Conservation (phyloP, 2,329 filamentous ascomycete genomes). For the Thelonectria rubi region DNA sequence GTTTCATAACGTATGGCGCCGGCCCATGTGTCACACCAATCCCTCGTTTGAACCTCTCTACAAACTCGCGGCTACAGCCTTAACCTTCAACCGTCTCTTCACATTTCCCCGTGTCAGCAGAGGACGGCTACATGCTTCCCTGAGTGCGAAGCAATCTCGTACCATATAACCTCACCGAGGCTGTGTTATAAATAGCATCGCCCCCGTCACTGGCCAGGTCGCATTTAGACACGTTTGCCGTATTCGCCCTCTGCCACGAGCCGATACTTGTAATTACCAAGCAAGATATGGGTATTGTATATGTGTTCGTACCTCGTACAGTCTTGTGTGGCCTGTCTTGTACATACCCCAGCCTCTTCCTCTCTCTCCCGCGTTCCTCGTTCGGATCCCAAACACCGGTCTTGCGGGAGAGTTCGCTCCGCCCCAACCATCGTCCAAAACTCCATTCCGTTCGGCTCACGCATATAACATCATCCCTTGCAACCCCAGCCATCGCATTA, state of each 20-base stretch:
- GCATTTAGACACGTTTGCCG: conserved; percentile 15
- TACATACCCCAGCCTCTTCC: neutral
- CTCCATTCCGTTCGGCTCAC: conserved; percentile 10
- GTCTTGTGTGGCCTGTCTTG: conserved; percentile 5
- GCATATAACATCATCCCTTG: conserved; percentile 1
- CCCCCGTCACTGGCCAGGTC: neutral
- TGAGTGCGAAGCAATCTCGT: neutral
- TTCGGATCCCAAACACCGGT: conserved; percentile 19
- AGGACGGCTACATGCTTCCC: neutral
- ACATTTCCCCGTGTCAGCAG: neutral
- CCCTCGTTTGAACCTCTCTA: neutral
- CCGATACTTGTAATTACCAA: conserved; percentile 2
- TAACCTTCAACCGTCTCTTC: neutral
- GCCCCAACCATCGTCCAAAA: conserved; percentile 7
- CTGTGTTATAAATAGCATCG: conserved; percentile 20
- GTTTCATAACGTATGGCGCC: neutral
- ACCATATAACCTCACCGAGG: conserved; percentile 12
- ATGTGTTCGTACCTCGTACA: conserved; percentile 11
- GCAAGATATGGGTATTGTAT: neutral
- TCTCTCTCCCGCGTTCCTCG: neutral
- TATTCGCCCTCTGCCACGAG: conserved; percentile 12
- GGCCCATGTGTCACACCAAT: neutral
- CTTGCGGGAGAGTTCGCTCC: conserved; percentile 13
- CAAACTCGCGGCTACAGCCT: neutral
- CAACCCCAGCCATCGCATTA: conserved; percentile 21